phyloP scores from a whole-genome alignment of 2,329 filamentous ascomycete genomes.

The Cyphellophora europaea region DNA sequence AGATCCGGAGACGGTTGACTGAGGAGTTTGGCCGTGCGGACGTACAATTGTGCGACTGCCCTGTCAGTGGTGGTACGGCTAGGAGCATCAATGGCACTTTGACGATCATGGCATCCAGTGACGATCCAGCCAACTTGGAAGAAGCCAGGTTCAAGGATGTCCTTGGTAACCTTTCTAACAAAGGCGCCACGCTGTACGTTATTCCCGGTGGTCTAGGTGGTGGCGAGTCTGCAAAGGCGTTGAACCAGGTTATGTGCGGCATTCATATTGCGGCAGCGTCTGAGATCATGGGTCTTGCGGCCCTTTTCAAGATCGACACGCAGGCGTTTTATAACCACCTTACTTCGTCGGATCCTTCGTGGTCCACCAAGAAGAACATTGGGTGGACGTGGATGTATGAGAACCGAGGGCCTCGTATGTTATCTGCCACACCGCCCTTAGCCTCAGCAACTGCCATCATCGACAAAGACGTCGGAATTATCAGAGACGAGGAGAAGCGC shows the following conservation, averaged over 20 bases:
- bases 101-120: conserved; percentile 63
- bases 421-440: conserved; percentile 44
- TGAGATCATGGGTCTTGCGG: conserved; percentile 53
- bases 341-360: conserved; percentile 4
- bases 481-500: conserved; percentile 16
- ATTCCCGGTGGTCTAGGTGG: conserved; percentile 52
- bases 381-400: conserved; percentile 55
- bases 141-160: conserved; percentile 43
- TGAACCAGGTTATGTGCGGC: conserved; percentile 55
- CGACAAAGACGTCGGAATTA: conserved; percentile 42
- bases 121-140: conserved; percentile 44
- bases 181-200: conserved; percentile 52
- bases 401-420: conserved; percentile 47
- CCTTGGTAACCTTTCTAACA: conserved; percentile 52
- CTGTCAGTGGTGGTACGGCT: conserved; percentile 61
- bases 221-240: conserved; percentile 53
- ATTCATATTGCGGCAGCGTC: conserved; percentile 53
- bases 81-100: conserved; percentile 63
- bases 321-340: conserved; percentile 34
- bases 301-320: conserved; percentile 45
- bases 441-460: conserved; percentile 53
- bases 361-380: conserved; percentile 24
- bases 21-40: conserved; percentile 48
- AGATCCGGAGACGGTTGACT: conserved; percentile 47
- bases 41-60: conserved; percentile 59